phyloP scores from a whole-genome alignment of 805 yeast species.

The Suhomyces sp. region DNA sequence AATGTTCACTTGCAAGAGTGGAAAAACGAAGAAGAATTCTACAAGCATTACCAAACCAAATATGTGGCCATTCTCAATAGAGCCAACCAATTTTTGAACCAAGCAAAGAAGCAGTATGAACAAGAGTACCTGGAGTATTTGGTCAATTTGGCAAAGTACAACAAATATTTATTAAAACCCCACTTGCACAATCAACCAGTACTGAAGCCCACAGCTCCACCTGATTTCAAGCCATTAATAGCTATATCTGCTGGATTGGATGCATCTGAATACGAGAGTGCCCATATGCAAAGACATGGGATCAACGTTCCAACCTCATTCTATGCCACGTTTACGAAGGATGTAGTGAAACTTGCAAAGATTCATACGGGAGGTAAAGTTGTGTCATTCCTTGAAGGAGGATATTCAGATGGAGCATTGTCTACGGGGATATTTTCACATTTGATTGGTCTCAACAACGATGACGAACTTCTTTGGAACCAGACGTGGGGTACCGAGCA shows the following conservation, averaged over 20 bases:
- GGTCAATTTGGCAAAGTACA: slow-evolving; percentile 24
- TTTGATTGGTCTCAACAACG: slow-evolving; percentile 63
- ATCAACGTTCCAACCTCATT: slow-evolving; percentile 81
- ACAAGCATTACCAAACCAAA: slow-evolving; percentile 55
- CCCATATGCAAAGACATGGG: slow-evolving; percentile 82
- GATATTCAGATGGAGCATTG: slow-evolving; percentile 80
- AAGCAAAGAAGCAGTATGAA: slow-evolving; percentile 46
- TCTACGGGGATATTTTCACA: slow-evolving; percentile 79
- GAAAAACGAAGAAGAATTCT: slow-evolving; percentile 62
- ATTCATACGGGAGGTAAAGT: slow-evolving; percentile 60
- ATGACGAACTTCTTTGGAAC: slow-evolving; percentile 50
- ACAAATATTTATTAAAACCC: slow-evolving; percentile 33
- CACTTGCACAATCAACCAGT: slow-evolving; percentile 28
- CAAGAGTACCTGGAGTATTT: slow-evolving; percentile 30
- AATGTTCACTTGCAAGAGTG: slow-evolving; percentile 76
- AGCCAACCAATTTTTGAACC: slow-evolving; percentile 63
- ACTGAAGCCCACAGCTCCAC: slow-evolving; percentile 35
- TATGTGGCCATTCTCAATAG: slow-evolving; percentile 62
- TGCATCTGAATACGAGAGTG: slow-evolving; percentile 78
- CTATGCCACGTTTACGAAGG: slow-evolving; percentile 68
- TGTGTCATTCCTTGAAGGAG: slow-evolving; percentile 77
- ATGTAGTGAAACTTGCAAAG: slow-evolving; percentile 67
- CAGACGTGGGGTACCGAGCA: slow-evolving; percentile 62
- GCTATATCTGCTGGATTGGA: slow-evolving; percentile 87
- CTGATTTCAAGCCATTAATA: slow-evolving; percentile 48